phyloP scores from a whole-genome alignment of 345 rosid species.

The Clarkia xantiana region DNA sequence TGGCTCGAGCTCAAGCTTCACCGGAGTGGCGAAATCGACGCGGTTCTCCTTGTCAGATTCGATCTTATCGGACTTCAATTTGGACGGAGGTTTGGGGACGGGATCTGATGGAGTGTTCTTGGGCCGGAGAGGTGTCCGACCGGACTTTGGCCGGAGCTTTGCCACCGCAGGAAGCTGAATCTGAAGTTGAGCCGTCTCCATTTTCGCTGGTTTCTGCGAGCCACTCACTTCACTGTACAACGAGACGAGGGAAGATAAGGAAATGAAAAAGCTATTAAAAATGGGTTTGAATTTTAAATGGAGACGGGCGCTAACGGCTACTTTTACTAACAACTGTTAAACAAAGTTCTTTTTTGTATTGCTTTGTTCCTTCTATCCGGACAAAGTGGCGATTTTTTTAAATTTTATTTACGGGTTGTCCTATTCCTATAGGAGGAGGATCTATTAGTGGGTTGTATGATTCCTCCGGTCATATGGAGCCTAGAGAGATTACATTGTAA shows the following conservation, averaged over 20 bases:
- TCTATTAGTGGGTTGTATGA: no score
- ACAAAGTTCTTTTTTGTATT: no score
- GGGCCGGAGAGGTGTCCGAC: constrained; percentile 64
- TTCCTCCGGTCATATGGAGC: no score
- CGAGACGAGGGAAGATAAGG: not conserved
- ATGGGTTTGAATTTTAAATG: constrained; percentile 48
- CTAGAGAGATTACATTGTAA: no score
- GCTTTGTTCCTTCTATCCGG: no score
- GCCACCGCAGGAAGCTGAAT: constrained; percentile 1
- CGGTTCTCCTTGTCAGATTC: constrained; percentile 50
- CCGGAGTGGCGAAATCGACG: not conserved
- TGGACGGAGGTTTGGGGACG: constrained; percentile 4
- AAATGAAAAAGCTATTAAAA: not conserved
- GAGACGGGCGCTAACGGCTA: constrained; percentile 53
- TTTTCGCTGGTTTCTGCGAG: not conserved
- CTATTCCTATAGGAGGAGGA: no score
- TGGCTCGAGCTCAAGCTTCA: constrained; percentile 10
- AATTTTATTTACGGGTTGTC: no score
- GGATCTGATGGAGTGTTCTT: constrained; percentile 23
- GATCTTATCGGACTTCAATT: constrained; percentile 23
- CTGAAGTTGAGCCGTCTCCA: not conserved
- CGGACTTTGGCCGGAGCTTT: constrained; percentile 19
- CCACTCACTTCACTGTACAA: not conserved
- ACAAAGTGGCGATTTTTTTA: no score
- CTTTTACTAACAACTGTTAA: no score